Base-by-base conservation (phyloP, 1,284 basidiomycete genomes). In the Ganoderma meredithae region DNA sequence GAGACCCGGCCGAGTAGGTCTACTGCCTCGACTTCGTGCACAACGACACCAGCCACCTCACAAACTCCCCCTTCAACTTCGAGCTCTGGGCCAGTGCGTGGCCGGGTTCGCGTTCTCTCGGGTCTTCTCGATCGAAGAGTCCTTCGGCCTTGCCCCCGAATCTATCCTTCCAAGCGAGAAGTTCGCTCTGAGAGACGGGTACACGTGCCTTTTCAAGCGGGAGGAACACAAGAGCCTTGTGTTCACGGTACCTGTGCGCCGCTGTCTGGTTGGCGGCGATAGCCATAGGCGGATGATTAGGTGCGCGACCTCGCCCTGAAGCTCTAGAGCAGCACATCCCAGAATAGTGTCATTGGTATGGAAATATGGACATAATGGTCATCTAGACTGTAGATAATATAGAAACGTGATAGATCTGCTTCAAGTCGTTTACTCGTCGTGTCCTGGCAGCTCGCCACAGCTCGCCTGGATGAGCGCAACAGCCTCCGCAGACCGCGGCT, bases 401-500 rank as follows among this genome's bases (percentile, higher is more conserved):
- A 36, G 41, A 41, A 41, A 41, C 12, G 13, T 13, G 41, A 41
- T 41, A 36, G 2, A 1, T 41, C 41, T 3, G 4, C 22, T 27
- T 27, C 1, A 10, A 10, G 7, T 19, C 3, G 7, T 39, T 27
- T 39, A n/a, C 19, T 33, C 36, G 22, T 31, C 25, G 17, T 33
- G 25, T 8, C 31, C 60, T 7, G 7, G 19, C 4, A 53, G 10
- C 7, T 62, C 49, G 33, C 43, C 40, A 27, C 33, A 60, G 39
- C 61, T 67, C 40, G 44, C 66, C 3, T 47, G 39, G 31, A 68
- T 62, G 25, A 68, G 60, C n/a, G 59, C 40, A 25, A 53, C 67
- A 3, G 47, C 60, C 13, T 52, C 60, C 0, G 31, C n/a, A 25
- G 72, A 73, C 1, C 69, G 63, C 5, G 69, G 72, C 41, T 66